These are phyloP conservation scores for Nadsonia fulvescens DNA, from an alignment of 805 yeast species.

Conservation along the genomic window DNA sequence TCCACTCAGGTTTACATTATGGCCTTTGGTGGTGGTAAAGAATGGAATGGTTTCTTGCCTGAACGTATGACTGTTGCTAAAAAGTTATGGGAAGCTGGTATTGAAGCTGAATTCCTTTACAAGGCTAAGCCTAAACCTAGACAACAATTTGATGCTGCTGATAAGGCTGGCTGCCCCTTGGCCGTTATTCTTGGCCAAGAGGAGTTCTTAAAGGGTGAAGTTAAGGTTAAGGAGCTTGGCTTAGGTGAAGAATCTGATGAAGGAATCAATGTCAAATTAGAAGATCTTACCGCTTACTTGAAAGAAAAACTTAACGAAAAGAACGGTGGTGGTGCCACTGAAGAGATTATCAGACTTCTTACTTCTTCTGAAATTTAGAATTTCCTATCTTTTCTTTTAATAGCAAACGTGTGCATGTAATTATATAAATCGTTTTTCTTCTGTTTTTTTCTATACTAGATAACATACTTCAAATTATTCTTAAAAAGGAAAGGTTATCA, in stretches of 20 bases:
- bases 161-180: conserved; percentile 74
- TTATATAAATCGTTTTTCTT: too few relatives aligned
- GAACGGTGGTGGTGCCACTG: too few relatives aligned
- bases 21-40: conserved; percentile 98
- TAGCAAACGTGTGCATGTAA: too few relatives aligned
- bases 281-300: conserved; percentile 36
- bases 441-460: too few relatives aligned
- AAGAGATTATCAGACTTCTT: too few relatives aligned
- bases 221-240: conserved; percentile 77
- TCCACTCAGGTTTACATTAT: conserved; percentile 87
- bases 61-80: conserved; percentile 85
- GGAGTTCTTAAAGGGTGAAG: conserved; percentile 63
- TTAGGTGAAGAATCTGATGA: conserved; percentile 76
- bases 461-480: too few relatives aligned
- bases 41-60: conserved; percentile 79
- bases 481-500: too few relatives aligned
- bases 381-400: too few relatives aligned
- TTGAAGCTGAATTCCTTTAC: conserved; percentile 81
- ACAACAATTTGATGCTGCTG: conserved; percentile 96
- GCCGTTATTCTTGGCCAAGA: conserved; percentile 94
- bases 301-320: conserved; percentile 27
- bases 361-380: too few relatives aligned
- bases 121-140: conserved; percentile 87
- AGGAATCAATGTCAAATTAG: conserved; percentile 59
- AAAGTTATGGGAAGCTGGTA: conserved; percentile 70